A percentile compares a stretch with the other conserved stretches of the same genome.
Conservation (phyloP, 2,329 filamentous ascomycete species). For the Coniosporium tulheliwenetii region DNA sequence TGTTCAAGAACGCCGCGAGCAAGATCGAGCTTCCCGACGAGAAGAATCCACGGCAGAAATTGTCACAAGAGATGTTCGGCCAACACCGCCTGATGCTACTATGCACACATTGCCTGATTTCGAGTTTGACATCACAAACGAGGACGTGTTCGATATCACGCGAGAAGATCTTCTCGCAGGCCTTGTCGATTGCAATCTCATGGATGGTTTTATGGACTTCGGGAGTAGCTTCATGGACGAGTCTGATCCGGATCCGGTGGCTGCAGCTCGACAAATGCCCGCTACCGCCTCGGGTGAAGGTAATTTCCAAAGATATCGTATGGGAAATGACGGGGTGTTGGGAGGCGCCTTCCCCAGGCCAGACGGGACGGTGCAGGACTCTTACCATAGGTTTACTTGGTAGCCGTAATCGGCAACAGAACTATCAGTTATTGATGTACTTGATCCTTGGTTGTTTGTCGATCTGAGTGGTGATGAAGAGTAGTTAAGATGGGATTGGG, state of each 20-base stretch:
- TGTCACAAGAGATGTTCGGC: background rate
- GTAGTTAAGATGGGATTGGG: too few relatives aligned
- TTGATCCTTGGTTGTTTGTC: too few relatives aligned
- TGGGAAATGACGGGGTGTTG: too few relatives aligned
- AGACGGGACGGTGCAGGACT: too few relatives aligned
- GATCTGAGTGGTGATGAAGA: too few relatives aligned
- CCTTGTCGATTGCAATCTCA: background rate
- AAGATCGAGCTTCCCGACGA: background rate
- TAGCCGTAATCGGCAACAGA: too few relatives aligned
- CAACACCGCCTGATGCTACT: background rate
- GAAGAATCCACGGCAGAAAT: background rate
- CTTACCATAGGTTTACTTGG: too few relatives aligned
- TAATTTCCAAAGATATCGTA: too few relatives aligned
- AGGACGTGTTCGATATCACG: background rate
- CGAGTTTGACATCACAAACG: background rate
- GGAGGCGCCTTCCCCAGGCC: too few relatives aligned
- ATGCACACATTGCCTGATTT: background rate
- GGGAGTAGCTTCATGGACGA: conserved; percentile 2
- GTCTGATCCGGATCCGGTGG: conserved; percentile 1
- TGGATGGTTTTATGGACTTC: background rate
- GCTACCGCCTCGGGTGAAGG: too few relatives aligned
- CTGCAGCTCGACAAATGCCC: too few relatives aligned
- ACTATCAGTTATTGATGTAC: too few relatives aligned
- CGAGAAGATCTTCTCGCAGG: background rate
- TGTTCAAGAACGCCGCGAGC: background rate